Evolutionary conservation across 1,284 basidiomycete genomes (phyloP).

Genomic region (Tilletia setariae): DNA sequence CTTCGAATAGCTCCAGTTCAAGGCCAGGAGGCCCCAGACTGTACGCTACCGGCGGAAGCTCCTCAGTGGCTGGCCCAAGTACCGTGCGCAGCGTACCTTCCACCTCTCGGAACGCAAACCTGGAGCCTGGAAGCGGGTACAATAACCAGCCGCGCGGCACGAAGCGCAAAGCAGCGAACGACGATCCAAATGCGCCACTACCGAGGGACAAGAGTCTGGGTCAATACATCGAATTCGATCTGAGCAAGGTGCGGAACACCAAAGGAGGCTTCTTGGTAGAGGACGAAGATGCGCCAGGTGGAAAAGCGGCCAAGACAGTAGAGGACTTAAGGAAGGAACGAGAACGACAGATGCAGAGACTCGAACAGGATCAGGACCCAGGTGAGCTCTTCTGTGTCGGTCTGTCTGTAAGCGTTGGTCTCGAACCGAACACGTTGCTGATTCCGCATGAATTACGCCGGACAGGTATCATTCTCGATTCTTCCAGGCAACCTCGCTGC

Average conservation of each 20-base stretch:
- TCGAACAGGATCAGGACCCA: constrained; percentile 42
- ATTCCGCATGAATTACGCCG: no score
- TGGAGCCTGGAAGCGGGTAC: background rate
- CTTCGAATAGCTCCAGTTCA: no score
- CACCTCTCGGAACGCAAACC: background rate
- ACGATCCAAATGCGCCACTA: constrained; percentile 20
- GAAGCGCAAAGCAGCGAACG: background rate
- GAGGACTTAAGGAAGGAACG: constrained; percentile 47
- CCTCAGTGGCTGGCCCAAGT: background rate
- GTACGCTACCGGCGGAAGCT: no score
- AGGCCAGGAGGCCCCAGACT: no score
- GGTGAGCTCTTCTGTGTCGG: constrained; percentile 10
- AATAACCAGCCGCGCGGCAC: background rate
- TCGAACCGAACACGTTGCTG: background rate
- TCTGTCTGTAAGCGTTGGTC: background rate
- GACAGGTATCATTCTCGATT: constrained; percentile 41
- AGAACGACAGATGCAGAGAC: constrained; percentile 44
- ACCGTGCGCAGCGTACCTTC: background rate
- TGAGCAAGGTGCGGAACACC: constrained; percentile 49
- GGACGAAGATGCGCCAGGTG: constrained; percentile 29
- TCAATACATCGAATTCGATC: constrained; percentile 53
- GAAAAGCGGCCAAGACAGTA: constrained; percentile 30
- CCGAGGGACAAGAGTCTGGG: constrained; percentile 47
- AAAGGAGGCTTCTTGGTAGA: constrained; percentile 51
- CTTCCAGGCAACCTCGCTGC: constrained; percentile 36